Conservation (phyloP, 1,139 yeast species). For the Kurtzmaniella quercitrusa region DNA sequence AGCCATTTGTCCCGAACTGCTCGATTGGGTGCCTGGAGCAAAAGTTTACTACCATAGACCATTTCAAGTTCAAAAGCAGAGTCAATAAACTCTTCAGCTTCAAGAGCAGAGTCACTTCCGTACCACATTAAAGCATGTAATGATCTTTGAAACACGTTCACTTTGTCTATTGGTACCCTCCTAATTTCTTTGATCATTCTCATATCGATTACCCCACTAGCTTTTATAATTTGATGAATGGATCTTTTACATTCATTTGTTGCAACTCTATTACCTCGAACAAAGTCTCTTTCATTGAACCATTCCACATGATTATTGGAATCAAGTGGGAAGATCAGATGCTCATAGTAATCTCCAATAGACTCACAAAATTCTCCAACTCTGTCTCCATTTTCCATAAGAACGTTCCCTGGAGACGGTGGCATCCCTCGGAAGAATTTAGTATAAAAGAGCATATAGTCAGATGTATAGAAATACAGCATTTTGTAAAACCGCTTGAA, state of each 20-base stretch:
- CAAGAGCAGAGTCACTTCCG: constrained; percentile 14
- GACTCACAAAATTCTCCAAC: constrained; percentile 14
- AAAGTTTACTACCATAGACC: constrained; percentile 42
- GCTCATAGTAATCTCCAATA: constrained; percentile 37
- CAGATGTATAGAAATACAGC: constrained; percentile 61
- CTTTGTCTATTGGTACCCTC: constrained; percentile 20
- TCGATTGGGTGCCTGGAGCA: constrained; percentile 54
- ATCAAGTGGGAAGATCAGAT: constrained; percentile 50
- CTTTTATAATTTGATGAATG: constrained; percentile 48
- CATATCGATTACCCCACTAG: constrained; percentile 63
- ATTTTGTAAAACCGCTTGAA: constrained; percentile 48
- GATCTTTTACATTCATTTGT: constrained; percentile 61
- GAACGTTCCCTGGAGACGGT: constrained; percentile 42
- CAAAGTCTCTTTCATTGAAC: constrained; percentile 48
- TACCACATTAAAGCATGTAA: constrained; percentile 48
- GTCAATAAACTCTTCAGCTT: constrained; percentile 31
- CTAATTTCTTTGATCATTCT: constrained; percentile 40
- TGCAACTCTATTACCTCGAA: constrained; percentile 52
- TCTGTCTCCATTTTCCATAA: constrained; percentile 20
- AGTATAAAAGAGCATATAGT: constrained; percentile 57
- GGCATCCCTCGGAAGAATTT: constrained; percentile 57
- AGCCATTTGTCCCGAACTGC: constrained; percentile 66
- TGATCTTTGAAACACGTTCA: constrained; percentile 28
- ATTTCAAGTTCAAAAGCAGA: constrained; percentile 53
- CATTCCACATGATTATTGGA: constrained; percentile 53